phyloP scores from a whole-genome alignment of 1,284 basidiomycete genomes.

The Pseudozyma thailandica region DNA sequence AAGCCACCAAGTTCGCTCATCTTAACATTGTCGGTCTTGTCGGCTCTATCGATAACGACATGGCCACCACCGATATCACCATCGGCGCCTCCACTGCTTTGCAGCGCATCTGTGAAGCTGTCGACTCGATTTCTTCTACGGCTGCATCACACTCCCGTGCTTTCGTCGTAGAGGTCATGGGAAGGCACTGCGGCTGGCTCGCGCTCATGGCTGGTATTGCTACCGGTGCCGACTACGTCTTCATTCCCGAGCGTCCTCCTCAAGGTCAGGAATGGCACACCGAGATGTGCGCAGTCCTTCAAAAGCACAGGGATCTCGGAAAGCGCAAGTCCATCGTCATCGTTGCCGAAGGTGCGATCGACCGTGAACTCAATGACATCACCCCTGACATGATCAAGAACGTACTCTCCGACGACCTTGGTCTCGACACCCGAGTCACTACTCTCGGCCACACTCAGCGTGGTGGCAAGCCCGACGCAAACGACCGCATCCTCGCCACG shows the following conservation, averaged over 20 bases:
- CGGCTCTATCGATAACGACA: slow-evolving; percentile 98
- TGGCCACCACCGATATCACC: slow-evolving; percentile 96
- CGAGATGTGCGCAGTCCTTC: slow-evolving; percentile 88
- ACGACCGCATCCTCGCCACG: slow-evolving; percentile 91
- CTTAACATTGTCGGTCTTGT: slow-evolving; percentile 97
- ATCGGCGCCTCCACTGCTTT: slow-evolving; percentile 96
- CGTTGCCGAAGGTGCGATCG: slow-evolving; percentile 93
- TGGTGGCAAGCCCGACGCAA: slow-evolving; percentile 90
- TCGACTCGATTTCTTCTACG: slow-evolving; percentile 98
- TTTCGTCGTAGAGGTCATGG: slow-evolving; percentile 99
- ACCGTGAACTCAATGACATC: slow-evolving; percentile 87
- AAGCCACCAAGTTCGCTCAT: slow-evolving; percentile 78
- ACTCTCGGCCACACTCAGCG: slow-evolving; percentile 97
- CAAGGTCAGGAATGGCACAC: slow-evolving; percentile 83
- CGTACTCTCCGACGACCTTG: slow-evolving; percentile 84
- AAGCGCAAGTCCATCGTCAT: slow-evolving; percentile 99
- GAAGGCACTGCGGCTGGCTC: slow-evolving; percentile 96
- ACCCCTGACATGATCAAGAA: slow-evolving; percentile 89
- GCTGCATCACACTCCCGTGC: slow-evolving; percentile 95
- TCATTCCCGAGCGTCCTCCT: slow-evolving; percentile 94
- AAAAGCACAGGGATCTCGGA: slow-evolving; percentile 87
- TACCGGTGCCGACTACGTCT: slow-evolving; percentile 95
- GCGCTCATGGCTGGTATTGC: slow-evolving; percentile 91
- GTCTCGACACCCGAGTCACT: slow-evolving; percentile 96
- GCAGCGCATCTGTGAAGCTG: slow-evolving; percentile 94